Conservation (phyloP, 2,329 filamentous ascomycete species). For the Cordyceps tenuipes region DNA sequence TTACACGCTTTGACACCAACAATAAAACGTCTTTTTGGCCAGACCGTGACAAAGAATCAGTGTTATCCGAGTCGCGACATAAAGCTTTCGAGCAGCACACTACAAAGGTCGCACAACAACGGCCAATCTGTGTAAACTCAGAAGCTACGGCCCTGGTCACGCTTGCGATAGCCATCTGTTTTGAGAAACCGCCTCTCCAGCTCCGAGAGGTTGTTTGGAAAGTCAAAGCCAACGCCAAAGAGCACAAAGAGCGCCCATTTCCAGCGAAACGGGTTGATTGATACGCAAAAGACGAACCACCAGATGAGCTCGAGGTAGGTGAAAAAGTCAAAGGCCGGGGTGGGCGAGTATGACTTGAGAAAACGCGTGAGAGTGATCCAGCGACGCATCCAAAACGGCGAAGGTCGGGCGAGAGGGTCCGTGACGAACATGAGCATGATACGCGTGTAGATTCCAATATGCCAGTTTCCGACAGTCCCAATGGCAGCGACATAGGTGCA, state of each 20-base stretch:
- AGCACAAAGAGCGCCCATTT: conserved; percentile 85
- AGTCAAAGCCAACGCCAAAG: conserved; percentile 58
- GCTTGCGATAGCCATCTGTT: conserved; percentile 31
- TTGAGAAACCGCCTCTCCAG: conserved; percentile 55
- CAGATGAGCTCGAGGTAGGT: conserved; percentile 78
- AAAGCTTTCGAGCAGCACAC: too few species aligned
- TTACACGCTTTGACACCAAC: too few species aligned
- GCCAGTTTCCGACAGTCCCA: conserved; percentile 76
- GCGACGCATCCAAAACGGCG: conserved; percentile 65
- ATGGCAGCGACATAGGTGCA: conserved; percentile 75
- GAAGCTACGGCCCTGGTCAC: conserved; percentile 17
- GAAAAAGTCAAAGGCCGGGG: conserved; percentile 78
- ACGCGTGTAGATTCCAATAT: conserved; percentile 83
- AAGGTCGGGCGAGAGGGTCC: conserved; percentile 67
- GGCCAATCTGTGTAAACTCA: background rate
- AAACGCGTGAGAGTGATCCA: conserved; percentile 80
- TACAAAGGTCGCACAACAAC: too few species aligned
- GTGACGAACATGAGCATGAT: conserved; percentile 80
- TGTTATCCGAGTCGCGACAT: too few species aligned
- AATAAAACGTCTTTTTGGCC: too few species aligned
- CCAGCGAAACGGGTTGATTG: conserved; percentile 79
- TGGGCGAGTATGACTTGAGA: conserved; percentile 62
- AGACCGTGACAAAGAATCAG: background rate
- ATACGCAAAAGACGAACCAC: conserved; percentile 75
- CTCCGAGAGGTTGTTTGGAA: conserved; percentile 60